A percentile compares a stretch with the other conserved stretches of the same genome.
These are phyloP conservation scores for Quillaja saponaria DNA, from an alignment of 306 rosid genomes.

Conservation along the genomic window DNA sequence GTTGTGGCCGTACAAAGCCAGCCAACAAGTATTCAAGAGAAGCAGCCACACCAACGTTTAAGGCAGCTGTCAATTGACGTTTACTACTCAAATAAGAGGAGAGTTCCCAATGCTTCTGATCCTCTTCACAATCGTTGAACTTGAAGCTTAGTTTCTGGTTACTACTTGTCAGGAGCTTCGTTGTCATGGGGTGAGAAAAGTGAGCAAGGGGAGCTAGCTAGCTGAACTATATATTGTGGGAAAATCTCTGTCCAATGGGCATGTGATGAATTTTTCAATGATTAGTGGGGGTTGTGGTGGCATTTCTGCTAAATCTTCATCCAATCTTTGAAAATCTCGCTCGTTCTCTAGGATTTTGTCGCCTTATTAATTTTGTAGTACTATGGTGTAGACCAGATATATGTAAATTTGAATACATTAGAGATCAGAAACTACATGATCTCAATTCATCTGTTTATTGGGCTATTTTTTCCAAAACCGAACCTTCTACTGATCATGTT, in stretches of 20 bases:
- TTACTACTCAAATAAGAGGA: conserved; percentile 64
- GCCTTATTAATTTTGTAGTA: not conserved
- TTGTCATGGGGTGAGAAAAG: conserved; percentile 4
- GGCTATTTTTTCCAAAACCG: too few species aligned
- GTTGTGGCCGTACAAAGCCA: conserved; percentile 5
- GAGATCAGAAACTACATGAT: too few species aligned
- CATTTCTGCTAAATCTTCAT: conserved; percentile 12
- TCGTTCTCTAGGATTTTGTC: conserved; percentile 2
- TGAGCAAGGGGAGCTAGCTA: conserved; percentile 9
- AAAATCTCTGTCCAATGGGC: conserved; percentile 9
- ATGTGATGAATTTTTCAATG: conserved; percentile 30
- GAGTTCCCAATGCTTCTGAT: conserved; percentile 86
- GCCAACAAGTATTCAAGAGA: conserved; percentile 18
- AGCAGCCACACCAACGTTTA: conserved; percentile 17
- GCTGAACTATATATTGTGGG: conserved; percentile 9
- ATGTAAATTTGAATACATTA: too few species aligned
- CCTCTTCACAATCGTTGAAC: conserved; percentile 92
- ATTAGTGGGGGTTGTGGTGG: conserved; percentile 25
- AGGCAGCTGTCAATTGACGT: conserved; percentile 36
- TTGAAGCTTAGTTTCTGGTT: not conserved
- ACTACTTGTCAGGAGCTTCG: conserved; percentile 20
- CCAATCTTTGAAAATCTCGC: conserved; percentile 13
- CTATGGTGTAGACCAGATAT: too few species aligned
- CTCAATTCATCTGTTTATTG: too few species aligned
- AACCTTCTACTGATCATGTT: too few species aligned